Evolutionary conservation across 345 rosid genomes (phyloP).

Genomic region (Sonneratia alba): DNA sequence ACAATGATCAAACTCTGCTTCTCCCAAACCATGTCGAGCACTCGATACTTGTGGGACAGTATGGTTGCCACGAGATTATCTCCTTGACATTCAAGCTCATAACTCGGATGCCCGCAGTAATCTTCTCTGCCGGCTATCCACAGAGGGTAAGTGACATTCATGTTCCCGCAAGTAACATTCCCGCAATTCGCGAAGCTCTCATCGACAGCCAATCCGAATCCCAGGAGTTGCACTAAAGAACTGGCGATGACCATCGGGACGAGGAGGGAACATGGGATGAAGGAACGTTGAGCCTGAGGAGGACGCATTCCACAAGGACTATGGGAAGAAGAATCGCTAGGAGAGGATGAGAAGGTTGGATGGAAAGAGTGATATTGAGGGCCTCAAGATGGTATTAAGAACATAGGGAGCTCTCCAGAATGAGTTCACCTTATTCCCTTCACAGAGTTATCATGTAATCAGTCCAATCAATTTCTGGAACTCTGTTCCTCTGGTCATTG

Average conservation of each 20-base stretch:
- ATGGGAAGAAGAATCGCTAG: not conserved
- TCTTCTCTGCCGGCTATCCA: slow-evolving; percentile 6
- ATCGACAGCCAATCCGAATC: not conserved
- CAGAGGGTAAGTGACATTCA: slow-evolving; percentile 13
- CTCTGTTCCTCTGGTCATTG: not conserved
- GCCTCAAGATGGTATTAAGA: not conserved
- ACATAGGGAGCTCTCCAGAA: not conserved
- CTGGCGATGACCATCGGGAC: not conserved
- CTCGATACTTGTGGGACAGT: not conserved
- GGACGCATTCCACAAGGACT: not conserved
- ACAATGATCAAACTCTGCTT: slow-evolving; percentile 4
- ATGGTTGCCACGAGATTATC: slow-evolving; percentile 4
- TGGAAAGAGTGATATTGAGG: not conserved
- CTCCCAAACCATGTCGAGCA: not conserved
- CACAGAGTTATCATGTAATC: slow-evolving; percentile 13
- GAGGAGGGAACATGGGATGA: not conserved
- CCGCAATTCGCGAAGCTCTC: not conserved
- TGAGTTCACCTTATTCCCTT: not conserved
- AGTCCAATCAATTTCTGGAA: not conserved
- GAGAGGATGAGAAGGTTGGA: not conserved
- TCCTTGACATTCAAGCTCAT: slow-evolving; percentile 11
- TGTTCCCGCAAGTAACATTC: not conserved
- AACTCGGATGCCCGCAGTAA: slow-evolving; percentile 15
- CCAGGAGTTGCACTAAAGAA: not conserved
- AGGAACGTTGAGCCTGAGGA: not conserved